These are phyloP conservation scores for Rhododendron simsii DNA, from an alignment of 148 eudicot species.

Conservation along the genomic window DNA sequence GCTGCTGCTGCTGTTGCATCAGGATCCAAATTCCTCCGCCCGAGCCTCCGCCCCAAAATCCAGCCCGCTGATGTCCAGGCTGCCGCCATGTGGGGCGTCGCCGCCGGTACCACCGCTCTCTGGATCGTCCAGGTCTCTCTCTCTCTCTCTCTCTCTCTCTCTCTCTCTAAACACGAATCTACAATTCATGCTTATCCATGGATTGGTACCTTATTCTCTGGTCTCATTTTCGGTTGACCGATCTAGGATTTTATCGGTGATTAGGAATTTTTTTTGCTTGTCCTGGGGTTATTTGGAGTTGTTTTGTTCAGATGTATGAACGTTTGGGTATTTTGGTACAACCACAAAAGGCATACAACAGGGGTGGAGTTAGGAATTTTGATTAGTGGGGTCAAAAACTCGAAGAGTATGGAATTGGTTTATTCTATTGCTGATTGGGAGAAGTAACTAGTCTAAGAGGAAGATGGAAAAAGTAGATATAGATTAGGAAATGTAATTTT, in stretches of 20 bases:
- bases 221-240: not conserved
- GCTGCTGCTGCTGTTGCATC: constrained; percentile 7
- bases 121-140: constrained; percentile 56
- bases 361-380: not conserved
- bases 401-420: not conserved
- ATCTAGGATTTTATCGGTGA: not conserved
- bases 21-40: constrained; percentile 35
- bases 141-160: no score
- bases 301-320: not conserved
- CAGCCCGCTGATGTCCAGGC: constrained; percentile 55
- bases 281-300: not conserved
- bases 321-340: not conserved
- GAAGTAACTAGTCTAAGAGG: not conserved
- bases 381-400: not conserved
- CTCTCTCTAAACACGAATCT: not conserved
- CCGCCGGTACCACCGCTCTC: constrained; percentile 51
- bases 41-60: constrained; percentile 23
- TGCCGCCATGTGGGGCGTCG: constrained; percentile 77
- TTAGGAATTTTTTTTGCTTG: not conserved
- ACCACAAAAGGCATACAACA: not conserved
- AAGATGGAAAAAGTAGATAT: not conserved
- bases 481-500: not conserved
- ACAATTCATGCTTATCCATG: not conserved
- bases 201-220: not conserved
- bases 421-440: not conserved